Conservation (phyloP, 148 eudicot species). For the Diospyros lotus region DNA sequence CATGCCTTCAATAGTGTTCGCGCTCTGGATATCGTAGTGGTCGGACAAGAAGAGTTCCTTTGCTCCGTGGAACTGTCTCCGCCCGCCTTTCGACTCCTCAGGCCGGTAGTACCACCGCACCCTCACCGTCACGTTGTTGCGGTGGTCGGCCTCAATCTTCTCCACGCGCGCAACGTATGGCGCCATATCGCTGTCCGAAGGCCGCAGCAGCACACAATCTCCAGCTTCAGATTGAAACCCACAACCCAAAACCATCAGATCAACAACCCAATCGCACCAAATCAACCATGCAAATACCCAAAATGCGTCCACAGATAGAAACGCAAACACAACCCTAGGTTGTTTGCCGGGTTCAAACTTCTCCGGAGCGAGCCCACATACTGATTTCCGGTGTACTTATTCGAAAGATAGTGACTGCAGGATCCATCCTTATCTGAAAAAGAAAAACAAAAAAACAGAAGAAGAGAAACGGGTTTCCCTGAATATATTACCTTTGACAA, state of each 20-base stretch:
- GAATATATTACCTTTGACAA: conserved; percentile 47
- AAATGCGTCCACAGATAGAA: background rate
- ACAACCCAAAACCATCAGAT: background rate
- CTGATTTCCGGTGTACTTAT: no score
- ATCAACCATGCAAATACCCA: background rate
- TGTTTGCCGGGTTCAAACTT: no score
- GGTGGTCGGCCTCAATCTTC: conserved; percentile 28
- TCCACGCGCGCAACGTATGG: conserved; percentile 40
- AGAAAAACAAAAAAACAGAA: no score
- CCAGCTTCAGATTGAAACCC: conserved; percentile 20
- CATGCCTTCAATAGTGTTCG: conserved; percentile 54
- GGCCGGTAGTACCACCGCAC: conserved; percentile 61
- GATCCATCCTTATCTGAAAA: no score
- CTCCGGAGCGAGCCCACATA: no score
- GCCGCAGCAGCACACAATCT: conserved; percentile 28
- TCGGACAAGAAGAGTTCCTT: conserved; percentile 60
- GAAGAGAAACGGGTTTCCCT: background rate
- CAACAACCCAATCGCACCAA: background rate
- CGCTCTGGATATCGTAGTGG: conserved; percentile 55
- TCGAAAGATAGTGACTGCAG: no score
- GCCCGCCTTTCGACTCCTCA: conserved; percentile 54
- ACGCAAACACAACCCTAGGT: background rate
- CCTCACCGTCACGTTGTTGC: conserved; percentile 33
- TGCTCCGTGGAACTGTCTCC: conserved; percentile 53
- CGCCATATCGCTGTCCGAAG: conserved; percentile 20